Evolutionary conservation across 148 eudicot genomes (phyloP).

Genomic region (Rhododendron griersonianum): DNA sequence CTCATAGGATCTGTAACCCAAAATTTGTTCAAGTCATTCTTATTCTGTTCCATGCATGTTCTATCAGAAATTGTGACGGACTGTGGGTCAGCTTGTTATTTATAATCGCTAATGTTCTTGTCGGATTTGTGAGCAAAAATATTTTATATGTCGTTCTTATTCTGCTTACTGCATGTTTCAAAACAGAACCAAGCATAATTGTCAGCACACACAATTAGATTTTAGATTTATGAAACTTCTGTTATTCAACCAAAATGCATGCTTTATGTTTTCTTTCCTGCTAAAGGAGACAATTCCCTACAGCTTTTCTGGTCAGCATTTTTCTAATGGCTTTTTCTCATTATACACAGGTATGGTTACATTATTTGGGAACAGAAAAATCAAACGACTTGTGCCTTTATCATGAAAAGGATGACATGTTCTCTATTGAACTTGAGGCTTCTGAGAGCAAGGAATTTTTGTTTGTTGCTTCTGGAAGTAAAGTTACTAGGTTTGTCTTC

Average conservation of each 20-base stretch:
- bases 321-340: not conserved
- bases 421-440: constrained; percentile 50
- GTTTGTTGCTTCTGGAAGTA: constrained; percentile 79
- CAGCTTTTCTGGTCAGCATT: not conserved
- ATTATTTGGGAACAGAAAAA: constrained; percentile 72
- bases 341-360: constrained; percentile 67
- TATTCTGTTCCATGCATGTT: not conserved
- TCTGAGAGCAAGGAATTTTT: constrained; percentile 83
- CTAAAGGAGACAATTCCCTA: not conserved
- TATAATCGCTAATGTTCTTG: not conserved
- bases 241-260: not conserved
- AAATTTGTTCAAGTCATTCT: not conserved
- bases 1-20: not conserved
- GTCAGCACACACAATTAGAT: not conserved
- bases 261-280: not conserved
- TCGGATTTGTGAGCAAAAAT: not conserved
- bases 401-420: constrained; percentile 90
- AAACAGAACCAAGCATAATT: not conserved
- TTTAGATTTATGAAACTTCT: not conserved
- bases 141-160: not conserved
- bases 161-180: not conserved
- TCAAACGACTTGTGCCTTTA: constrained; percentile 64
- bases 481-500: constrained; percentile 72
- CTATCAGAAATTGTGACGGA: not conserved
- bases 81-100: not conserved